Evolutionary conservation across 1,284 basidiomycete genomes (phyloP).

Genomic region (Cryptococcus sp.): DNA sequence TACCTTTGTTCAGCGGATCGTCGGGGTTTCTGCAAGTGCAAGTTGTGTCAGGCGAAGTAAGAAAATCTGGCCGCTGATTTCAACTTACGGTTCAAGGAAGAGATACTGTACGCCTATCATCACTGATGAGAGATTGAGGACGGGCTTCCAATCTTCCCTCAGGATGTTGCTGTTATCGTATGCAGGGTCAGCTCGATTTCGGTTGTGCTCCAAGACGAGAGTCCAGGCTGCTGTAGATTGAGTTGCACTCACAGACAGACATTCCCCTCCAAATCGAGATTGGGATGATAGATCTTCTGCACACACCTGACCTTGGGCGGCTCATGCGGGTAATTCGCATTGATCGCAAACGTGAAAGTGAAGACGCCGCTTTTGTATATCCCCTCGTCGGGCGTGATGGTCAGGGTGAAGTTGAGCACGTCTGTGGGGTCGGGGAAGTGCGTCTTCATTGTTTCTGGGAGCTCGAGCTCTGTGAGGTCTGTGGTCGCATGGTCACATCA

Average conservation of each 20-base stretch:
- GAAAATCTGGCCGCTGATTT: not conserved
- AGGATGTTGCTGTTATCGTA: slow-evolving; percentile 71
- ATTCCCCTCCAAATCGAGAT: slow-evolving; percentile 95
- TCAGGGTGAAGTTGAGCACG: slow-evolving; percentile 93
- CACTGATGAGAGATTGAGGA: slow-evolving; percentile 93
- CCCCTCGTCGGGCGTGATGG: slow-evolving; percentile 96
- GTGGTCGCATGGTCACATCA: not conserved
- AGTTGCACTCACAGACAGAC: slow-evolving; percentile 66
- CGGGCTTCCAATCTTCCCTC: slow-evolving; percentile 99
- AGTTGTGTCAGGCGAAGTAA: no score
- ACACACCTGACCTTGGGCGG: slow-evolving; percentile 98
- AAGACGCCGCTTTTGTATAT: slow-evolving; percentile 98
- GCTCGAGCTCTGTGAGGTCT: slow-evolving; percentile 96
- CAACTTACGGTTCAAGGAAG: slow-evolving; percentile 79
- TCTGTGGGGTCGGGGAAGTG: slow-evolving; percentile 86
- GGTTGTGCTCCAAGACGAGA: not conserved
- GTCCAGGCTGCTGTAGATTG: no score
- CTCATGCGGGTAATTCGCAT: slow-evolving; percentile 97
- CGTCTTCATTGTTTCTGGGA: slow-evolving; percentile 95
- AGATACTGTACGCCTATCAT: slow-evolving; percentile 98
- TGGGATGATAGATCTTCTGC: slow-evolving; percentile 99
- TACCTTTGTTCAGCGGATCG: slow-evolving; percentile 97
- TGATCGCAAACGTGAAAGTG: slow-evolving; percentile 92
- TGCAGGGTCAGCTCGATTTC: slow-evolving; percentile 11
- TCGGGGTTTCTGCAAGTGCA: slow-evolving; percentile 70